Conservation (phyloP, 106 monocot species). For the Posidonia australis region DNA sequence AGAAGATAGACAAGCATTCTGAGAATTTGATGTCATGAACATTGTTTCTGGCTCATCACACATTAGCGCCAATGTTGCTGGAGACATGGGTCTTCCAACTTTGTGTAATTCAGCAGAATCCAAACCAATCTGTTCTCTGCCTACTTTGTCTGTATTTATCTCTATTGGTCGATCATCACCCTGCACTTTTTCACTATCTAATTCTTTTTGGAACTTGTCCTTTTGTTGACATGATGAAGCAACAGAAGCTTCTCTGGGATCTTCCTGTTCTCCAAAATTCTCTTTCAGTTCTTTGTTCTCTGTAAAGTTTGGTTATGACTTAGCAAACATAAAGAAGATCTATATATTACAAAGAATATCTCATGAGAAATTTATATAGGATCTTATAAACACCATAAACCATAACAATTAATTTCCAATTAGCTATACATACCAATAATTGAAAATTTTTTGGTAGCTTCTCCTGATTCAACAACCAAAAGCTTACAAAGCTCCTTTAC, state of each 20-base stretch:
- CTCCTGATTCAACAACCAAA: conserved; percentile 61
- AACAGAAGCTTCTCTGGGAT: conserved; percentile 15
- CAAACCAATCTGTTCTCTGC: conserved; percentile 13
- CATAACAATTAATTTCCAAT: not conserved
- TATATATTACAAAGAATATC: too few relatives aligned
- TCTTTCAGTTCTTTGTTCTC: conserved; percentile 33
- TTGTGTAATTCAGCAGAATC: conserved; percentile 39
- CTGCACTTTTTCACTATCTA: not conserved
- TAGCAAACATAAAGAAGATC: too few relatives aligned
- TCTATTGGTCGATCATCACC: conserved; percentile 1
- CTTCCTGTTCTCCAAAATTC: conserved; percentile 34
- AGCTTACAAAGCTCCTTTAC: conserved; percentile 87
- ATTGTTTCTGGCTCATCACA: conserved; percentile 85
- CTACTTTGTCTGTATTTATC: conserved; percentile 1
- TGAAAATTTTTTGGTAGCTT: conserved; percentile 43
- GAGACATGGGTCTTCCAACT: conserved; percentile 73
- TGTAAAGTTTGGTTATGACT: conserved; percentile 6
- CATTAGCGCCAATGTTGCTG: conserved; percentile 84
- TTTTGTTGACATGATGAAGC: not conserved
- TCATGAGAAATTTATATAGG: too few relatives aligned
- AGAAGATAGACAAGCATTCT: conserved; percentile 13
- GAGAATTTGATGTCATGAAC: conserved; percentile 38
- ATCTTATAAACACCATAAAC: too few relatives aligned
- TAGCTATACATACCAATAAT: conserved; percentile 23
- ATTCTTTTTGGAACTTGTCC: conserved; percentile 1